These are phyloP conservation scores for Oidiodendron maius DNA, from an alignment of 495 filamentous ascomycete genomes.

Conservation along the genomic window DNA sequence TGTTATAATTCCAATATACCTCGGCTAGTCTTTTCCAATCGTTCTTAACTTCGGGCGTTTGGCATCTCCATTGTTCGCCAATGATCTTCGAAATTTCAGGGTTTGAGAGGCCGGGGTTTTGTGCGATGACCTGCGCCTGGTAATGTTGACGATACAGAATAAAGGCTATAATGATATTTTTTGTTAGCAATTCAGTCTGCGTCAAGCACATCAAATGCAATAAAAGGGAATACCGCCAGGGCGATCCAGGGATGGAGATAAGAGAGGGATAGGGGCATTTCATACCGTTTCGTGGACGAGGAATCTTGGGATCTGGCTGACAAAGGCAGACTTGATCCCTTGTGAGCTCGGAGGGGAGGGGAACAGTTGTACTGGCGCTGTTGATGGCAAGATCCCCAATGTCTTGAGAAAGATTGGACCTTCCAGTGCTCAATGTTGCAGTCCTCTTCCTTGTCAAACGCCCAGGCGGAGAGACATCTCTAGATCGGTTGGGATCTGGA, in stretches of 20 bases:
- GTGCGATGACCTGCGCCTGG: slow-evolving; percentile 71
- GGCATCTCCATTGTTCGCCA: slow-evolving; percentile 81
- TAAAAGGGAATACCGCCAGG: slow-evolving; percentile 16
- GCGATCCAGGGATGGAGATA: slow-evolving; percentile 18
- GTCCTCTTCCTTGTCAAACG: slow-evolving; percentile 36
- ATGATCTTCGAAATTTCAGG: slow-evolving; percentile 98
- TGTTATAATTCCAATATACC: slow-evolving; percentile 45
- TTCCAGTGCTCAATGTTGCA: slow-evolving; percentile 41
- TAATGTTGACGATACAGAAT: slow-evolving; percentile 96
- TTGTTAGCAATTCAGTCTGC: slow-evolving; percentile 6
- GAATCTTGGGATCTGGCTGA: slow-evolving; percentile 88
- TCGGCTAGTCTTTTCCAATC: slow-evolving; percentile 89
- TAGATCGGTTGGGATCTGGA: slow-evolving; percentile 11
- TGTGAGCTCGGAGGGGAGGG: slow-evolving; percentile 24
- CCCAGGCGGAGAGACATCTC: slow-evolving; percentile 10
- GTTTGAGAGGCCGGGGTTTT: slow-evolving; percentile 86
- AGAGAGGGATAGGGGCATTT: slow-evolving; percentile 22
- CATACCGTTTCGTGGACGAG: slow-evolving; percentile 91
- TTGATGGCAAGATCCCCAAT: slow-evolving; percentile 34
- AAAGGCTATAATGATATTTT: slow-evolving; percentile 60
- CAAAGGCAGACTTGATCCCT: slow-evolving; percentile 74
- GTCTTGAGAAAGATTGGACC: slow-evolving; percentile 32
- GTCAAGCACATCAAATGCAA: slow-evolving; percentile 22
- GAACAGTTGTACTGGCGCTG: slow-evolving; percentile 27
- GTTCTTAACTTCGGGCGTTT: slow-evolving; percentile 68